Evolutionary conservation across 2,329 filamentous ascomycete species (phyloP).

Genomic region (Ophiostoma angusticollis): DNA sequence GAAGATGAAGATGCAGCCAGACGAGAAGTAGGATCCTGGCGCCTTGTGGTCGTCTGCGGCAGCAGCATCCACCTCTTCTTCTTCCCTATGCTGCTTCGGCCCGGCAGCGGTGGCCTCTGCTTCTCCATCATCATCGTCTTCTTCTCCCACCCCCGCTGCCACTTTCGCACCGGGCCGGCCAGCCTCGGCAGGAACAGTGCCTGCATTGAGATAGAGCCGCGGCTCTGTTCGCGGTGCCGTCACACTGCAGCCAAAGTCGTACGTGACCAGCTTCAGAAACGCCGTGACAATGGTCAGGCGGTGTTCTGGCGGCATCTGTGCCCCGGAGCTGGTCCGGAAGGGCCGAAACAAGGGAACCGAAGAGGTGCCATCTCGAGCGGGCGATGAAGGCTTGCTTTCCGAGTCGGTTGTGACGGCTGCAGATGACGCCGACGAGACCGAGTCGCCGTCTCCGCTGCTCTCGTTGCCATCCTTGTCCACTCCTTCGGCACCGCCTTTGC

Average conservation of each 20-base stretch:
- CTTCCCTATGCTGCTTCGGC: neutral
- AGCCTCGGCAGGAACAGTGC: conserved; percentile 1
- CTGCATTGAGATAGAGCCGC: conserved; percentile 36
- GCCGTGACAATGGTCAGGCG: conserved; percentile 44
- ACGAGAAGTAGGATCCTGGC: conserved; percentile 42
- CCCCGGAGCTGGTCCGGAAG: conserved; percentile 36
- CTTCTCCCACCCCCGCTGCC: neutral
- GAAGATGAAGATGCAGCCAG: conserved; percentile 46
- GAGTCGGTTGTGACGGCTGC: conserved; percentile 11
- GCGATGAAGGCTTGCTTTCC: conserved; percentile 8
- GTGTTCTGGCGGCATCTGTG: conserved; percentile 45
- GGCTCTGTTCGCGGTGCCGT: conserved; percentile 44
- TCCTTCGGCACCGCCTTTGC: conserved; percentile 11
- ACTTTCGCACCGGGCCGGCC: conserved; percentile 1
- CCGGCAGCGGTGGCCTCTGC: neutral
- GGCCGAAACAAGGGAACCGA: conserved; percentile 15
- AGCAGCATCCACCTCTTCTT: neutral
- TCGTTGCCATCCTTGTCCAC: conserved; percentile 1
- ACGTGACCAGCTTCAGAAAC: conserved; percentile 51
- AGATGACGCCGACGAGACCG: conserved; percentile 9
- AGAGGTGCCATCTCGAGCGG: conserved; percentile 5
- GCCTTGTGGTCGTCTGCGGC: neutral
- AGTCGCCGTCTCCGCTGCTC: conserved; percentile 5
- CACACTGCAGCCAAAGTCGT: conserved; percentile 53
- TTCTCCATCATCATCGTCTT: neutral